A percentile compares a stretch with the other conserved stretches of the same genome.
phyloP scores from a whole-genome alignment of 768 basidiomycete species.

The Xanthoconium stramineum region DNA sequence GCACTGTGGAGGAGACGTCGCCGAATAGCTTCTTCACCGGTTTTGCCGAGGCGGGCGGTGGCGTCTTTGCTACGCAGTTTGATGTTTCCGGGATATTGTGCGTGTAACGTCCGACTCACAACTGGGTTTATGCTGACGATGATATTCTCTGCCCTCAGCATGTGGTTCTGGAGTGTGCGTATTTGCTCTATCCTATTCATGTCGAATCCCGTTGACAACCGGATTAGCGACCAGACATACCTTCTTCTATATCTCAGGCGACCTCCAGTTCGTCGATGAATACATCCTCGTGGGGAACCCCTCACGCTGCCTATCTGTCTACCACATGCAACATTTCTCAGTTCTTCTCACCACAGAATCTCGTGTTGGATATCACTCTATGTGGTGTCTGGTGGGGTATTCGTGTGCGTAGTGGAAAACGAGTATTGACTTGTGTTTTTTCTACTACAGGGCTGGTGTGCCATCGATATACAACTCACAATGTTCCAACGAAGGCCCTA shows the following conservation, averaged over 20 bases:
- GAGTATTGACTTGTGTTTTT: background rate
- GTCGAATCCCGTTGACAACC: conserved; percentile 11
- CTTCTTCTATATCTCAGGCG: conserved; percentile 32
- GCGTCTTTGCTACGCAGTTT: conserved; percentile 68
- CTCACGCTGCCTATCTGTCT: conserved; percentile 42
- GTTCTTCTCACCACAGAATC: conserved; percentile 46
- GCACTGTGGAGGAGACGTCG: conserved; percentile 29
- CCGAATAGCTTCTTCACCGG: conserved; percentile 25
- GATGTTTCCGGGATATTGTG: conserved; percentile 53
- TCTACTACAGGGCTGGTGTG: conserved; percentile 46
- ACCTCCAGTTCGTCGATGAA: conserved; percentile 35
- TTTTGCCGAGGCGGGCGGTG: conserved; percentile 43
- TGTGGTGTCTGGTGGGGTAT: conserved; percentile 46
- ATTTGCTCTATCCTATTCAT: background rate
- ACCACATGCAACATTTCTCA: conserved; percentile 42
- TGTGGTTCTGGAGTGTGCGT: conserved; percentile 50
- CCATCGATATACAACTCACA: conserved; percentile 39
- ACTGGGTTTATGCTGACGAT: conserved; percentile 1
- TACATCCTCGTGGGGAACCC: conserved; percentile 42
- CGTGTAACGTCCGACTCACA: conserved; percentile 14
- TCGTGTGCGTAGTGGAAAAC: background rate
- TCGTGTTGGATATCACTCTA: conserved; percentile 54
- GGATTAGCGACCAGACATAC: conserved; percentile 36
- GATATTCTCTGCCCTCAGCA: conserved; percentile 23
- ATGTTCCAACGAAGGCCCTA: conserved; percentile 38